Evolutionary conservation across 192 early-diverging fungal species (phyloP).

Genomic region (Entophlyctis luteolus): DNA sequence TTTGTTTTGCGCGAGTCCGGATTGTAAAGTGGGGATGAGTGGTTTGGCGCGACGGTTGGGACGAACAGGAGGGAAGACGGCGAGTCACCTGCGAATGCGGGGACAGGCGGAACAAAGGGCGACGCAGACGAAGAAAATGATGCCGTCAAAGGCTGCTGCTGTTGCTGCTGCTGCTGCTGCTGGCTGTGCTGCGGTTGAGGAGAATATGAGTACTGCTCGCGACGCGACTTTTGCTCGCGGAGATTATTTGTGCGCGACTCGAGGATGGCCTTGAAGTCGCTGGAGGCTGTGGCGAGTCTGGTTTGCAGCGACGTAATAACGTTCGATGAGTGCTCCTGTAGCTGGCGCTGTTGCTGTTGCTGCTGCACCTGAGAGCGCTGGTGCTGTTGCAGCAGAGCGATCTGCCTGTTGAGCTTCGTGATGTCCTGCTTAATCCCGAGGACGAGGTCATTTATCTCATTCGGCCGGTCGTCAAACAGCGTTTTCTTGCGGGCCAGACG

Average conservation of each 20-base stretch:
- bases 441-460: slow-evolving; percentile 92
- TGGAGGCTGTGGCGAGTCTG: slow-evolving; percentile 83
- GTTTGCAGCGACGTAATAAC: slow-evolving; percentile 91
- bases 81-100: slow-evolving; percentile 15
- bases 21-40: slow-evolving; percentile 61
- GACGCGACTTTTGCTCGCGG: slow-evolving; percentile 81
- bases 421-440: slow-evolving; percentile 96
- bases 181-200: background rate
- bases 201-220: slow-evolving; percentile 82
- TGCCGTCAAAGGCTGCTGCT: background rate
- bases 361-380: background rate
- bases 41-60: slow-evolving; percentile 12
- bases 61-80: slow-evolving; percentile 24
- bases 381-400: slow-evolving; percentile 75
- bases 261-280: slow-evolving; percentile 91
- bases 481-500: slow-evolving; percentile 92
- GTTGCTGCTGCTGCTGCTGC: slow-evolving; percentile 1
- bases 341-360: slow-evolving; percentile 48
- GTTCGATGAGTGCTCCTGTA: slow-evolving; percentile 83
- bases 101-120: background rate
- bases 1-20: slow-evolving; percentile 41
- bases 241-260: slow-evolving; percentile 94
- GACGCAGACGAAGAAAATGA: background rate
- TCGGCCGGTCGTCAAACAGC: slow-evolving; percentile 93
- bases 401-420: slow-evolving; percentile 88